A percentile compares a stretch with the other conserved stretches of the same genome.
These are phyloP conservation scores for Serendipita sp. DNA, from an alignment of 768 basidiomycete genomes.

Conservation along the genomic window DNA sequence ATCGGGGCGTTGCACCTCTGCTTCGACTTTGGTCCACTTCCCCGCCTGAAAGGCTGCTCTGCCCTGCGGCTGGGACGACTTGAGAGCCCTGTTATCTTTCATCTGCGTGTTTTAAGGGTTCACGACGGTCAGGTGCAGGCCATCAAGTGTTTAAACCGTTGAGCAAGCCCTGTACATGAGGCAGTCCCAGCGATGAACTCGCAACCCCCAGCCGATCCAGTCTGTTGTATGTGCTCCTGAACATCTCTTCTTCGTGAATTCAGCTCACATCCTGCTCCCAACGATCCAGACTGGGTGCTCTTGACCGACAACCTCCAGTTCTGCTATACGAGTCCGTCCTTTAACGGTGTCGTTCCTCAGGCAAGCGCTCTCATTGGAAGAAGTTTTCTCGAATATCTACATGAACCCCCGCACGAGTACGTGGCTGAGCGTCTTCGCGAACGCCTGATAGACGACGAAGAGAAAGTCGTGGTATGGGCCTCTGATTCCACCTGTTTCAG, in stretches of 20 bases:
- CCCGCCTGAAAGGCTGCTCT: no score
- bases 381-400: slow-evolving; percentile 1
- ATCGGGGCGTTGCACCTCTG: background rate
- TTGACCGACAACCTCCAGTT: background rate
- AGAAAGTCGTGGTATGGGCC: background rate
- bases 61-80: no score
- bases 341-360: background rate
- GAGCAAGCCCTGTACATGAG: slow-evolving; percentile 1
- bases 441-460: background rate
- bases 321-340: slow-evolving; percentile 4
- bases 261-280: background rate
- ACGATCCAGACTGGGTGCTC: slow-evolving; percentile 2
- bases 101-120: no score
- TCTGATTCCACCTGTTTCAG: background rate
- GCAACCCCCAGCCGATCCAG: background rate
- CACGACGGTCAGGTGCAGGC: no score
- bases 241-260: background rate
- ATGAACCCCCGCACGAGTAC: background rate
- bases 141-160: background rate
- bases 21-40: background rate
- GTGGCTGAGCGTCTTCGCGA: background rate
- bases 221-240: background rate
- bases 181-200: background rate
- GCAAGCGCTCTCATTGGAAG: background rate
- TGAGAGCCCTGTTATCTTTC: no score